A percentile compares a stretch with the other conserved stretches of the same genome.
Evolutionary conservation across 1,284 basidiomycete species (phyloP).

Genomic region (Dichomitus squalens): DNA sequence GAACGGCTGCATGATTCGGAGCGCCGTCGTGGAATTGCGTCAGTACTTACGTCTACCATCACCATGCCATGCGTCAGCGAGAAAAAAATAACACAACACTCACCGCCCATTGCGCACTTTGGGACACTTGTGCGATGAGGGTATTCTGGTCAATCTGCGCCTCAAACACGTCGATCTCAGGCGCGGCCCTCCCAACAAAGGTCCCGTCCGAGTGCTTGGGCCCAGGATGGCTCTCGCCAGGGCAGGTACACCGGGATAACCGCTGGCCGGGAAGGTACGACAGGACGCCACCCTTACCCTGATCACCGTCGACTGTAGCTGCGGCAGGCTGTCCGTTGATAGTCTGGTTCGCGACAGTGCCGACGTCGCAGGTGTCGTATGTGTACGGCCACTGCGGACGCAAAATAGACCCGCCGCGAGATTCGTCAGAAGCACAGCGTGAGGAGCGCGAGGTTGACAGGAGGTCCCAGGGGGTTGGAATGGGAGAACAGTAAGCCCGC

Average conservation of each 20-base stretch:
- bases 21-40: background rate
- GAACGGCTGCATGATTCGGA: conserved; percentile 50
- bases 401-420: background rate
- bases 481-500: background rate
- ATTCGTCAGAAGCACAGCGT: background rate
- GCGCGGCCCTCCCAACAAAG: conserved; percentile 73
- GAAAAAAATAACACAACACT: conserved; percentile 29
- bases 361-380: conserved; percentile 75
- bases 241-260: conserved; percentile 74
- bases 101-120: conserved; percentile 66
- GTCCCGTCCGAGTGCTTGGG: conserved; percentile 56
- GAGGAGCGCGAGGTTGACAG: background rate
- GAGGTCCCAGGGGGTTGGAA: conserved; percentile 6
- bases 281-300: conserved; percentile 36
- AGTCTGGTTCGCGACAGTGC: conserved; percentile 61
- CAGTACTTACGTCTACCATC: conserved; percentile 16
- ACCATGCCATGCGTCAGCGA: too few relatives aligned
- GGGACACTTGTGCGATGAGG: conserved; percentile 55
- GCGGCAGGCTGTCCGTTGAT: conserved; percentile 39
- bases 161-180: conserved; percentile 81
- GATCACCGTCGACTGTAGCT: conserved; percentile 47
- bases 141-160: conserved; percentile 55
- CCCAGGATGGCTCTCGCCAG: conserved; percentile 71
- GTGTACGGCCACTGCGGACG: conserved; percentile 66
- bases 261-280: conserved; percentile 84